These are phyloP conservation scores for Phaeosphaeria sp. DNA, from an alignment of 2,329 filamentous ascomycete genomes.

Conservation along the genomic window DNA sequence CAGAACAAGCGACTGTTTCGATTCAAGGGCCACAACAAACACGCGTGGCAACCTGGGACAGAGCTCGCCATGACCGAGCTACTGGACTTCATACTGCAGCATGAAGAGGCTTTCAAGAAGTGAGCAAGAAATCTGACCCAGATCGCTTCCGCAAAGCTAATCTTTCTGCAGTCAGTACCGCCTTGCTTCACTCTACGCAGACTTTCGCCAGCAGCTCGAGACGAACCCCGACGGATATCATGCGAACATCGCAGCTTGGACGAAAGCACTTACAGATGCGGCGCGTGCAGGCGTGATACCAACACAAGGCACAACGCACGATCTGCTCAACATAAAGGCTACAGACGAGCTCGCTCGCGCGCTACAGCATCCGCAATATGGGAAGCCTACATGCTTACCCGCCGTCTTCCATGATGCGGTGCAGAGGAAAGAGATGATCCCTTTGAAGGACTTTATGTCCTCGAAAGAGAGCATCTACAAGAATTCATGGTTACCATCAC, in stretches of 20 bases:
- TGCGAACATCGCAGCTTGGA: conserved; percentile 82
- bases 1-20: conserved; percentile 33
- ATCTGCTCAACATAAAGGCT: conserved; percentile 59
- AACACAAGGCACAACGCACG: conserved; percentile 44
- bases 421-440: conserved; percentile 71
- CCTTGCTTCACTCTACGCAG: conserved; percentile 85
- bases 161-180: conserved; percentile 64
- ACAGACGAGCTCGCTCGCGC: conserved; percentile 71
- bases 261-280: conserved; percentile 73
- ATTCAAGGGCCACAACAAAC: conserved; percentile 22
- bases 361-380: conserved; percentile 78
- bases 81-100: conserved; percentile 63
- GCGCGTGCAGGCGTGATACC: conserved; percentile 67
- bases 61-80: conserved; percentile 67
- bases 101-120: conserved; percentile 59
- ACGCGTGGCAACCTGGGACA: conserved; percentile 20
- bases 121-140: conserved; percentile 18
- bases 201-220: conserved; percentile 75
- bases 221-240: conserved; percentile 85
- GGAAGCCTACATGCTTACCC: conserved; percentile 79
- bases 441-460: conserved; percentile 70
- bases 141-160: conserved; percentile 13
- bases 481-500: conserved; percentile 70
- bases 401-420: conserved; percentile 80
- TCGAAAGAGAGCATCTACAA: conserved; percentile 74